These are phyloP conservation scores for Nitzschia sp. DNA, from an alignment of 108 stramenopile genomes.

Conservation along the genomic window DNA sequence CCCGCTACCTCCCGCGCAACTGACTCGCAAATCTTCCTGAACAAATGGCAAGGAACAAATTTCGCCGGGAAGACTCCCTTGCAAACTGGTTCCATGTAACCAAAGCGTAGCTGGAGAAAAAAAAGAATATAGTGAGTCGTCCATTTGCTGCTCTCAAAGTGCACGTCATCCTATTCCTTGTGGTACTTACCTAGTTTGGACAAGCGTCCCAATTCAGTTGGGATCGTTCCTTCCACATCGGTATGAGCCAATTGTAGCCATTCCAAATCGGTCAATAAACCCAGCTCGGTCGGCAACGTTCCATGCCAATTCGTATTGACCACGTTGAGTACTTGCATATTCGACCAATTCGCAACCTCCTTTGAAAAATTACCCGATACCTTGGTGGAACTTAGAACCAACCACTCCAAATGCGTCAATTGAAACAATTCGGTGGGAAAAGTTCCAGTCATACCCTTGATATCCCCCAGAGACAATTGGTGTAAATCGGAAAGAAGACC, in stretches of 20 bases:
- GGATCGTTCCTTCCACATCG: constrained; percentile 3
- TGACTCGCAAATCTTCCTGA: not conserved
- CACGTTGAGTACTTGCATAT: constrained; percentile 8
- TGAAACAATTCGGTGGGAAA: constrained; percentile 2
- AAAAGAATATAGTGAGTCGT: not conserved
- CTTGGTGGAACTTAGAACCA: not conserved
- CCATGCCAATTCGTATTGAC: not conserved
- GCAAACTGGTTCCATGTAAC: constrained; percentile 6
- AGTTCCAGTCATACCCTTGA: constrained; percentile 8
- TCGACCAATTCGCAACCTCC: not conserved
- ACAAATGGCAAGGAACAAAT: not conserved
- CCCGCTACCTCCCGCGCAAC: not conserved
- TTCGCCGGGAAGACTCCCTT: constrained; percentile 2
- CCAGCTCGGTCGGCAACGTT: constrained; percentile 21
- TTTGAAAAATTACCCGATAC: constrained; percentile 1
- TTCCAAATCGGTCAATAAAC: not conserved
- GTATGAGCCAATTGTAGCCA: constrained; percentile 11
- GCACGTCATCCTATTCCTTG: not conserved
- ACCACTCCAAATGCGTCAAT: constrained; percentile 1
- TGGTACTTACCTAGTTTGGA: constrained; percentile 6
- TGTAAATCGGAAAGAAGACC: not conserved
- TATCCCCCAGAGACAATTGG: not conserved
- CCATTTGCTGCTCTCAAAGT: too few relatives aligned
- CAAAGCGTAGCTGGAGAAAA: not conserved
- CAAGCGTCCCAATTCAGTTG: constrained; percentile 10